Percentiles rank a stretch among this genome's conserved stretches.
Evolutionary conservation across 2,329 filamentous ascomycete species (phyloP).

Genomic region (Trichoderma brevicompactum): DNA sequence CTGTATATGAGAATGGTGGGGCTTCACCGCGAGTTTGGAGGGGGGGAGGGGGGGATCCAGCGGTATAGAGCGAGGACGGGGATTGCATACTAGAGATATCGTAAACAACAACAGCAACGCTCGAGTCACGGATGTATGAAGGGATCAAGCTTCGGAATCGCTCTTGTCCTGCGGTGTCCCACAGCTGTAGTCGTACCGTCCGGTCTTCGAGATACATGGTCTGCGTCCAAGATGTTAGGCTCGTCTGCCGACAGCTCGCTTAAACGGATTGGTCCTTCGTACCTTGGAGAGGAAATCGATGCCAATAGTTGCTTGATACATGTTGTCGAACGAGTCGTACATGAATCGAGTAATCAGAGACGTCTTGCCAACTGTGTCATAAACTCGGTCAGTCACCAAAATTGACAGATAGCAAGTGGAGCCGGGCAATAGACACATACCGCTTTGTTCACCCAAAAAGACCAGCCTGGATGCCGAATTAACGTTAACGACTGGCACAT

Average conservation of each 20-base stretch:
- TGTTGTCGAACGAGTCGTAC: constrained; percentile 99
- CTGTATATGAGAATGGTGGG: constrained; percentile 15
- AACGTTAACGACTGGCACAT: constrained; percentile 18
- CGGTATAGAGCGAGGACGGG: constrained; percentile 26
- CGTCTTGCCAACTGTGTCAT: constrained; percentile 89
- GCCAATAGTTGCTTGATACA: constrained; percentile 98
- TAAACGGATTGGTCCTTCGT: constrained; percentile 36
- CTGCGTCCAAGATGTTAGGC: constrained; percentile 42
- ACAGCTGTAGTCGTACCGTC: constrained; percentile 94
- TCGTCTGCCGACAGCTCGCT: neutral
- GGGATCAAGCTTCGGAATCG: constrained; percentile 96
- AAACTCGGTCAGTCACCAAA: constrained; percentile 35
- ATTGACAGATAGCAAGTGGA: constrained; percentile 21
- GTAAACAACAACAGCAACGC: constrained; percentile 97
- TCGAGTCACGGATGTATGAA: constrained; percentile 97
- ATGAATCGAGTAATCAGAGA: constrained; percentile 99
- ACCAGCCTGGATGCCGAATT: constrained; percentile 69
- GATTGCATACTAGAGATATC: constrained; percentile 79
- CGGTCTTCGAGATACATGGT: constrained; percentile 99
- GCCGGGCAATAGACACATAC: constrained; percentile 58
- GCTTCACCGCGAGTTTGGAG: constrained; percentile 25
- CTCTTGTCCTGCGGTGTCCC: constrained; percentile 98
- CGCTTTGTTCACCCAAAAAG: constrained; percentile 97
- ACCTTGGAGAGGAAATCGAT: constrained; percentile 99
- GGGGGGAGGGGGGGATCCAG: constrained; percentile 5